Evolutionary conservation across 805 yeast species (phyloP).

Genomic region (Nakazawaea pomicola): DNA sequence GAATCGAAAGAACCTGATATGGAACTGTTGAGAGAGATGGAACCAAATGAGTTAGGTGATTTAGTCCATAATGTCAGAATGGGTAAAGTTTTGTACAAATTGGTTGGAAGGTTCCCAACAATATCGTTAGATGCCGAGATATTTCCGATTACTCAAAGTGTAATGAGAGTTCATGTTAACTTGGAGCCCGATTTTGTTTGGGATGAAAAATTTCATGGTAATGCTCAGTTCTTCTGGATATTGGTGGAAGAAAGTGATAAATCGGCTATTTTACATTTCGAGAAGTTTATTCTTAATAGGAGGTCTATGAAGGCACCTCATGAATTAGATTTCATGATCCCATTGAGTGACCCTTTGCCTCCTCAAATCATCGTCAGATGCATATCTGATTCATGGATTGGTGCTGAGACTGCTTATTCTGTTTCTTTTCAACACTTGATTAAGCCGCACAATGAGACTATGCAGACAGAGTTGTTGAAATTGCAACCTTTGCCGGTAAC

Average conservation of each 20-base stretch:
- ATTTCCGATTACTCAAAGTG: slow-evolving; percentile 83
- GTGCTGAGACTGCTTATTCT: slow-evolving; percentile 69
- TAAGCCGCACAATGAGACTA: slow-evolving; percentile 81
- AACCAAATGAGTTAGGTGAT: slow-evolving; percentile 77
- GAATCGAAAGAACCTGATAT: slow-evolving; percentile 62
- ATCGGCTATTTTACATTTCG: slow-evolving; percentile 72
- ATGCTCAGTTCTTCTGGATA: slow-evolving; percentile 85
- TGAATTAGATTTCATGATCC: slow-evolving; percentile 88
- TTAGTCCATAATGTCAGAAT: slow-evolving; percentile 75
- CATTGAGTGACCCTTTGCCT: slow-evolving; percentile 84
- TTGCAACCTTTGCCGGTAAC: slow-evolving; percentile 82
- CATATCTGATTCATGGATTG: slow-evolving; percentile 85
- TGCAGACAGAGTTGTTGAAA: slow-evolving; percentile 73
- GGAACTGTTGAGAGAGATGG: slow-evolving; percentile 70
- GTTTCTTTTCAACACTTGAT: slow-evolving; percentile 88
- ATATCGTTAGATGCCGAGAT: slow-evolving; percentile 74
- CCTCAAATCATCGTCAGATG: slow-evolving; percentile 79
- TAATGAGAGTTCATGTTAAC: slow-evolving; percentile 71
- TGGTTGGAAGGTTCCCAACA: slow-evolving; percentile 70
- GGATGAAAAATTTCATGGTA: slow-evolving; percentile 81
- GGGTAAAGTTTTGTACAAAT: slow-evolving; percentile 58
- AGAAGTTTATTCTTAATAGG: slow-evolving; percentile 65
- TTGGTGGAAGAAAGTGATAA: slow-evolving; percentile 83
- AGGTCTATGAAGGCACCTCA: slow-evolving; percentile 51
- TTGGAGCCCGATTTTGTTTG: slow-evolving; percentile 78